These are phyloP conservation scores for Mycena haematopus DNA, from an alignment of 768 basidiomycete species.

Conservation along the genomic window DNA sequence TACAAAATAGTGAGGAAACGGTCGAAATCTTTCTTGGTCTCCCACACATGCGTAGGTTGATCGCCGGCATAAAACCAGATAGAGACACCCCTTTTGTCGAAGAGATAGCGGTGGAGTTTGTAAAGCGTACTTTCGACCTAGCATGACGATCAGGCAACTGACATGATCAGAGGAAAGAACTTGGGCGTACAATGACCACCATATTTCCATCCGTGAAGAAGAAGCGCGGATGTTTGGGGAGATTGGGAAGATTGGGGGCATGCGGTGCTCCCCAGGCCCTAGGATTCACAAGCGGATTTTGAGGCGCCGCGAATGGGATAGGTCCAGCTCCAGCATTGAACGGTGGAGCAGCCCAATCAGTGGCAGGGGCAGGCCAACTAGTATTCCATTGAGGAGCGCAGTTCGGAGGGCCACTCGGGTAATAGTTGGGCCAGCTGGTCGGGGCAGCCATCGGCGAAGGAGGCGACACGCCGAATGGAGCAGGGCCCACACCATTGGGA, in stretches of 20 bases:
- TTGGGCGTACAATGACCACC: conserved; percentile 28
- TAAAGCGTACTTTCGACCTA: conserved; percentile 39
- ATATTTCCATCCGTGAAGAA: conserved; percentile 35
- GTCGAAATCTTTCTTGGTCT: conserved; percentile 50
- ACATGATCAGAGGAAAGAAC: not conserved
- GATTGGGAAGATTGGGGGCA: not conserved
- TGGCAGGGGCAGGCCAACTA: too few relatives aligned
- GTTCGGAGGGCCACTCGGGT: not conserved
- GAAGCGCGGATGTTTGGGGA: conserved; percentile 32
- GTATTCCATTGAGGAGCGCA: not conserved
- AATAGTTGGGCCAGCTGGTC: too few relatives aligned
- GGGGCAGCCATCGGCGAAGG: not conserved
- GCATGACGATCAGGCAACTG: not conserved
- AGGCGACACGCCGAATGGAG: not conserved
- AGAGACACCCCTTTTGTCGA: conserved; percentile 28
- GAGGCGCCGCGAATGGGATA: not conserved
- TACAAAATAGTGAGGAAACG: conserved; percentile 42
- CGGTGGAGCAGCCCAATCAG: too few relatives aligned
- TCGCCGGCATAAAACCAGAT: conserved; percentile 9
- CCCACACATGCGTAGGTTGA: conserved; percentile 32
- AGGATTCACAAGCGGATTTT: not conserved
- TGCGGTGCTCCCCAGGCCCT: not conserved
- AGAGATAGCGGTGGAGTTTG: conserved; percentile 39
- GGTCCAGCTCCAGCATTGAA: not conserved
- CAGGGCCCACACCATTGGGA: not conserved